Conservation (phyloP, 129 eudicot genomes). For the Centaurea solstitialis region DNA sequence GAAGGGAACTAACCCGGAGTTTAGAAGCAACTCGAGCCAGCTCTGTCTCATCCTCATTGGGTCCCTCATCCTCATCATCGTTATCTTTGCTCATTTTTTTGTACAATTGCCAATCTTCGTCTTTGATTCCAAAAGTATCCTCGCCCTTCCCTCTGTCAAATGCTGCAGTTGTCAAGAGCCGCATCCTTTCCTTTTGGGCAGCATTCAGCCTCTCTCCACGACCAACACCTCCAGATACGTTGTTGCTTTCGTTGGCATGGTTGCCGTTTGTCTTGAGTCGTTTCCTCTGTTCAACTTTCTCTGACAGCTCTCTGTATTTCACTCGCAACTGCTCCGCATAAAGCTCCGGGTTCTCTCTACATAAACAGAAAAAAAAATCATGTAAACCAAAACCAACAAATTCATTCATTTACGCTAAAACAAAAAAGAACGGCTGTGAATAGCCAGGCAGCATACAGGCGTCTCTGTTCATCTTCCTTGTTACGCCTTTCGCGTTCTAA, state of each 20-base stretch:
- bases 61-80: conserved; percentile 90
- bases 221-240: conserved; percentile 85
- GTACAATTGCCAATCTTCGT: conserved; percentile 99
- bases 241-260: conserved; percentile 62
- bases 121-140: conserved; percentile 91
- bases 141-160: conserved; percentile 98
- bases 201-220: conserved; percentile 97
- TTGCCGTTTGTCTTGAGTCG: conserved; percentile 76
- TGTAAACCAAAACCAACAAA: neutral
- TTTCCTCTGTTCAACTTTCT: conserved; percentile 90
- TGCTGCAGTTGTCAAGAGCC: conserved; percentile 92
- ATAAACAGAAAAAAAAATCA: neutral
- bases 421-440: neutral
- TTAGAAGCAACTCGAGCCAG: conserved; percentile 71
- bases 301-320: conserved; percentile 71
- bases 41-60: conserved; percentile 87
- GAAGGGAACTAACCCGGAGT: conserved; percentile 66
- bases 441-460: conserved; percentile 59
- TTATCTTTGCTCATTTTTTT: conserved; percentile 96
- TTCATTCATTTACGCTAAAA: neutral
- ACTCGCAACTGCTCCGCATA: conserved; percentile 83
- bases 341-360: conserved; percentile 86
- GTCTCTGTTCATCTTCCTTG: conserved; percentile 89
- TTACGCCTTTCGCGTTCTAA: conserved; percentile 72
- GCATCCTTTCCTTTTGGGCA: conserved; percentile 96